A percentile compares a stretch with the other conserved stretches of the same genome.
Evolutionary conservation across 805 yeast genomes (phyloP).

Genomic region (Gaillardinia entomophila): DNA sequence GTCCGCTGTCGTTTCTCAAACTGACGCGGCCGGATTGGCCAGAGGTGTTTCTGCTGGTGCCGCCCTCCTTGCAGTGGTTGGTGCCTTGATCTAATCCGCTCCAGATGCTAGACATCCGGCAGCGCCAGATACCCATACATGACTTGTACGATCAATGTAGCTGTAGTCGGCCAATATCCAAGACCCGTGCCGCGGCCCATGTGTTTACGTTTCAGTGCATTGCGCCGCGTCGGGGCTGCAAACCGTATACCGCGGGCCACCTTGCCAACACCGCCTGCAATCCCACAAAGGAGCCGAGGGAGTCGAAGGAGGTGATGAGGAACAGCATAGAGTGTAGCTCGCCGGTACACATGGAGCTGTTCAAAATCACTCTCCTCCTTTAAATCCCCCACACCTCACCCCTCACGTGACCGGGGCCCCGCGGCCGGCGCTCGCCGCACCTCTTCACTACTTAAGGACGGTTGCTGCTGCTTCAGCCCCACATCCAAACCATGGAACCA

Average conservation of each 20-base stretch:
- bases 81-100: slow-evolving; percentile 21
- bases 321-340: not conserved
- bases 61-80: slow-evolving; percentile 34
- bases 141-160: too few relatives aligned
- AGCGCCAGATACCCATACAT: too few relatives aligned
- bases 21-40: slow-evolving; percentile 18
- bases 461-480: not conserved
- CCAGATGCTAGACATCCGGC: too few relatives aligned
- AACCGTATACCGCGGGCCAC: too few relatives aligned
- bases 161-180: too few relatives aligned
- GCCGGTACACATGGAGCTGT: not conserved
- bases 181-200: too few relatives aligned
- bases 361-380: not conserved
- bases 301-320: too few relatives aligned
- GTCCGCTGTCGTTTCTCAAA: slow-evolving; percentile 22
- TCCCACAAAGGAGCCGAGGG: too few relatives aligned
- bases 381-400: not conserved
- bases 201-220: too few relatives aligned
- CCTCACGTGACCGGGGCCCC: not conserved
- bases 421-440: not conserved
- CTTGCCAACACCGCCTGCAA: too few relatives aligned
- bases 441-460: not conserved
- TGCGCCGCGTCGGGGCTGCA: too few relatives aligned
- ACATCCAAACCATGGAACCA: slow-evolving; percentile 4
- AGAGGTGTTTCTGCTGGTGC: slow-evolving; percentile 30